Base-by-base conservation (phyloP, 306 rosid species). In the Trichosanthes truncata region DNA sequence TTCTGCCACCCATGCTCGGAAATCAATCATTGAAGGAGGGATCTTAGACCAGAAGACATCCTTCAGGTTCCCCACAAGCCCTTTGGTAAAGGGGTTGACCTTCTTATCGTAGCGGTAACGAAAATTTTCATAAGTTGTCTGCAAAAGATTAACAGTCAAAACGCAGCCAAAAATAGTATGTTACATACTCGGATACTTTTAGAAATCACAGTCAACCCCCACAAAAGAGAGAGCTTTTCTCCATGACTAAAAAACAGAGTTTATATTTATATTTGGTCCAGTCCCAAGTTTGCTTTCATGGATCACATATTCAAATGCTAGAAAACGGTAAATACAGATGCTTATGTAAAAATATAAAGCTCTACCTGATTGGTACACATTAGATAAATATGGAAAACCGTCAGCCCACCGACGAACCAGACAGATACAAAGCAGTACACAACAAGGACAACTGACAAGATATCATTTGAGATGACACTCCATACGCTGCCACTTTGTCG, bases 351-450 rank as follows among this genome's bases (percentile, higher is more conserved):
- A 49, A 15, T 26, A 76, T 52, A 23, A 8, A 79, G 71, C 41
- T 63, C 29, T 83, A 94, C 98, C 92, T 94, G 98, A 85, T 94
- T 94, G 66, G 96, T 90, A 80, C 89, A 87, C 67, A 92, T 94
- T 84, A 94, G 82, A 83, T 94, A 90, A 57, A 94, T 77, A 83
- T 94, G 98, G 85, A 94, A 94, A 52, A 90, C 89, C 21, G 96
- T 90, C 21, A 94, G 91, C 13, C 98, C 98, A 20, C 98, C 98
- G 29, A 94, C 98, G 77, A 94, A 94, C 98, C 98, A 94, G 82
- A 92, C 81, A 7, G 87, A 85, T 38, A 90, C 78, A 80, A 94
- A 94, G 94, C 98, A 92, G 84, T 94, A 94, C 6, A 87, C 87
- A 36, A 89, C 88, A 85, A 94, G 97, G 71, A 89, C 62, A 74